Conservation (phyloP, 352 stramenopile genomes). For the Pythium phragmiticola region DNA sequence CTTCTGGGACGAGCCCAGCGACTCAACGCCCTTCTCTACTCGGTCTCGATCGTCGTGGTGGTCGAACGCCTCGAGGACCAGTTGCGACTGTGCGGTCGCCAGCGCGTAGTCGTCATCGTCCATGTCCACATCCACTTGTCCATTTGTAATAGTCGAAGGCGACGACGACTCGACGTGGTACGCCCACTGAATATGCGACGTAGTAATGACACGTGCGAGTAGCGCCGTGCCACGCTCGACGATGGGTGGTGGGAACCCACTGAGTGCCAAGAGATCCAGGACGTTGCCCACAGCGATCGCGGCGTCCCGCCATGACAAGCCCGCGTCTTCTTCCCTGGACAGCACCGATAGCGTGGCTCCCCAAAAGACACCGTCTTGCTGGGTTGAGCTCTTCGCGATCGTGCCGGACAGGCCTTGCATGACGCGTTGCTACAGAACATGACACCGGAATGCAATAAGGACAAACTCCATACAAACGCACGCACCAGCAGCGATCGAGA, state of each 20-base stretch:
- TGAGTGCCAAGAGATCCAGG: slow-evolving; percentile 16
- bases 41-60: background rate
- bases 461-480: background rate
- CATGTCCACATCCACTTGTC: slow-evolving; percentile 23
- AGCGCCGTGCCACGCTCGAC: slow-evolving; percentile 4
- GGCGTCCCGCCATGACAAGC: slow-evolving; percentile 13
- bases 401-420: background rate
- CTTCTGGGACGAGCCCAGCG: slow-evolving; percentile 17
- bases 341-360: slow-evolving; percentile 3
- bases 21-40: background rate
- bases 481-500: background rate
- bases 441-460: background rate
- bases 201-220: slow-evolving; percentile 8
- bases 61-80: background rate
- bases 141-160: background rate
- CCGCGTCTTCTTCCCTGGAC: background rate
- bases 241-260: slow-evolving; percentile 9
- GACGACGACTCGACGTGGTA: slow-evolving; percentile 17
- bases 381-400: background rate
- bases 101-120: slow-evolving; percentile 21
- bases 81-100: background rate
- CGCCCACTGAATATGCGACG: slow-evolving; percentile 25
- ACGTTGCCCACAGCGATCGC: slow-evolving; percentile 24
- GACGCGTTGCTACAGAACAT: slow-evolving; percentile 1
- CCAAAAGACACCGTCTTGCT: slow-evolving; percentile 13